Conservation (phyloP, 2,329 filamentous ascomycete genomes). For the Penicillium crustosum region DNA sequence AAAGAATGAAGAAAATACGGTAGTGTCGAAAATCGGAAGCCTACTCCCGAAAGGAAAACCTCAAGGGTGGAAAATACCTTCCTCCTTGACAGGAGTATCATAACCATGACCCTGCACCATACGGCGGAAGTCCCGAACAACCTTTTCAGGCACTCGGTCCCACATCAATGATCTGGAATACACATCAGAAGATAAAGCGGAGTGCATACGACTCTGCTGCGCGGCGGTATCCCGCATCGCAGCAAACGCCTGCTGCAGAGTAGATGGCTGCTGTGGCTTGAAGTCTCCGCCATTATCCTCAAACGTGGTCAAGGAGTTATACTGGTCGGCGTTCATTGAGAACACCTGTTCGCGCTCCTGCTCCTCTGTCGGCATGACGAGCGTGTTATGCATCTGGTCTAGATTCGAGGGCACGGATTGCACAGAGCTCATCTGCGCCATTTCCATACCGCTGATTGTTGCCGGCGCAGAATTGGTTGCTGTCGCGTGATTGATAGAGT, state of each 20-base stretch:
- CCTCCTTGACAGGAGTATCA: conserved; percentile 37
- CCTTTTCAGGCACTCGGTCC: conserved; percentile 89
- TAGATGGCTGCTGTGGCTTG: conserved; percentile 43
- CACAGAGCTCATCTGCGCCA: conserved; percentile 38
- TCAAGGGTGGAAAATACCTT: conserved; percentile 23
- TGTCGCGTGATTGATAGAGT: conserved; percentile 49
- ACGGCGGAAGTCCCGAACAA: conserved; percentile 87
- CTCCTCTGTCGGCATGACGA: conserved; percentile 75
- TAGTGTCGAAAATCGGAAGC: not conserved
- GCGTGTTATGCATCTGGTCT: conserved; percentile 64
- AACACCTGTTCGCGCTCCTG: conserved; percentile 89
- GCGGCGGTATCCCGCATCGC: conserved; percentile 69
- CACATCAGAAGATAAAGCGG: conserved; percentile 67
- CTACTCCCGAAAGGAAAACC: not conserved
- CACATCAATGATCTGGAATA: conserved; percentile 90
- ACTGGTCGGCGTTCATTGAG: conserved; percentile 80
- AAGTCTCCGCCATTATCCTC: conserved; percentile 49
- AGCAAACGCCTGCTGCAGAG: conserved; percentile 65
- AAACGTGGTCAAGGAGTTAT: conserved; percentile 77
- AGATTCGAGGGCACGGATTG: conserved; percentile 47
- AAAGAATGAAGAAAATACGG: not conserved
- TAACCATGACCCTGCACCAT: conserved; percentile 80
- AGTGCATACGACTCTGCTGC: conserved; percentile 55
- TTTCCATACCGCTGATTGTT: conserved; percentile 40
- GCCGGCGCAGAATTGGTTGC: conserved; percentile 29